Conservation (phyloP, 306 rosid species). For the Heteromeles arbutifolia region DNA sequence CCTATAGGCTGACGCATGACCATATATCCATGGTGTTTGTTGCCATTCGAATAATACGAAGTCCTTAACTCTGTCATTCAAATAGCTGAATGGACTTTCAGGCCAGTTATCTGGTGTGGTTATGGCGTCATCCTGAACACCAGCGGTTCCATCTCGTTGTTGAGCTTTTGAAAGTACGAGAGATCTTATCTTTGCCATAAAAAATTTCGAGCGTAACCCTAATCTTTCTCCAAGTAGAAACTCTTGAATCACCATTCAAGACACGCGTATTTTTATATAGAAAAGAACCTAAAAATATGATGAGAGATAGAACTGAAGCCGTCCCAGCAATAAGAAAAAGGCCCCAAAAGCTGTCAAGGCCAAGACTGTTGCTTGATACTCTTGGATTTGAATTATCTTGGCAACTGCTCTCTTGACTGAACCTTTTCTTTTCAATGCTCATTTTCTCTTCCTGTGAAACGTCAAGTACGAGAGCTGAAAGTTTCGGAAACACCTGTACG, state of each 20-base stretch:
- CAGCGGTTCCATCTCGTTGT: not conserved
- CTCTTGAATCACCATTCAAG: constrained; percentile 1
- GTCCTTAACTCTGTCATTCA: no score
- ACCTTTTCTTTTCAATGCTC: constrained; percentile 45
- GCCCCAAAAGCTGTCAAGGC: constrained; percentile 64
- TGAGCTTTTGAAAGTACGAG: constrained; percentile 5
- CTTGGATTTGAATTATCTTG: not conserved
- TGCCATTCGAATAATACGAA: not conserved
- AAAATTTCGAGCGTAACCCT: constrained; percentile 16
- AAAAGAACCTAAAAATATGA: constrained; percentile 27
- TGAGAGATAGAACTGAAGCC: constrained; percentile 23
- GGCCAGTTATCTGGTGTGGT: not conserved
- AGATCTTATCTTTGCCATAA: constrained; percentile 18
- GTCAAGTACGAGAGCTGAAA: constrained; percentile 44
- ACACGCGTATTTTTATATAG: constrained; percentile 29
- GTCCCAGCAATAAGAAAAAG: constrained; percentile 48
- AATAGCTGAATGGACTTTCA: not conserved
- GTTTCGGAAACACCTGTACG: constrained; percentile 33
- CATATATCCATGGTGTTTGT: not conserved
- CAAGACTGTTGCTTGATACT: constrained; percentile 30
- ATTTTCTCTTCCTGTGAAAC: constrained; percentile 49
- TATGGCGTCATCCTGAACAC: not conserved
- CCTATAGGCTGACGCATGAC: no score
- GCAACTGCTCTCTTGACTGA: constrained; percentile 24
- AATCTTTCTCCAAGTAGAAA: constrained; percentile 28